These are phyloP conservation scores for Immersiporthe knoxdaviesiana DNA, from an alignment of 2,329 filamentous ascomycete genomes.

Conservation along the genomic window DNA sequence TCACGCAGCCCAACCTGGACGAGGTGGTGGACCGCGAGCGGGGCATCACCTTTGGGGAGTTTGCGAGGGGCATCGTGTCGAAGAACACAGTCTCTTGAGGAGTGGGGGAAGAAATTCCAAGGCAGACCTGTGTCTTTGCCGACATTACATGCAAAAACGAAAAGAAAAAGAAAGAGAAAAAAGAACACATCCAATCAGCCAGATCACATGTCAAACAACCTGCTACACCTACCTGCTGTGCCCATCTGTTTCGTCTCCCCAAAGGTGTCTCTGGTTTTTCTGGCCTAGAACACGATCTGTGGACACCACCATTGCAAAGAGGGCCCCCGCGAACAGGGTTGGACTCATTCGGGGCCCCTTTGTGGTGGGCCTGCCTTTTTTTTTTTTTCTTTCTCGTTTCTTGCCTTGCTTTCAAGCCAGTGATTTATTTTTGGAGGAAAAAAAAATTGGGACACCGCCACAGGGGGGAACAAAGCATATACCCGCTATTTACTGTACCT, in stretches of 20 bases:
- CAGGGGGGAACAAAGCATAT: neutral
- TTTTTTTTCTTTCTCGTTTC: neutral
- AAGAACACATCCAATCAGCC: neutral
- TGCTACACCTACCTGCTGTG: neutral
- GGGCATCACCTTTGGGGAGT: constrained; percentile 73
- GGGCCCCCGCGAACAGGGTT: neutral
- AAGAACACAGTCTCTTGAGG: constrained; percentile 59
- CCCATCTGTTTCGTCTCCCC: neutral
- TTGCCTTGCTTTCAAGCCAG: neutral
- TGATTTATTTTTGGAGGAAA: constrained; percentile 5
- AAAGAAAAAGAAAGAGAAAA: too few relatives aligned
- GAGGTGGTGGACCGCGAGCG: constrained; percentile 73
- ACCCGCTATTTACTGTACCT: neutral
- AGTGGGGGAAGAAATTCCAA: too few relatives aligned
- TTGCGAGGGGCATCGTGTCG: constrained; percentile 65
- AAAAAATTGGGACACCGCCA: constrained; percentile 4
- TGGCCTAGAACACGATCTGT: constrained; percentile 11
- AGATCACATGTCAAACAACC: neutral
- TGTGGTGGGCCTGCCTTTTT: neutral
- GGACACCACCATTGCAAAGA: constrained; percentile 7
- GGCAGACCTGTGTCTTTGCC: neutral
- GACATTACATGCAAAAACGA: too few relatives aligned
- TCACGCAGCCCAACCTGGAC: constrained; percentile 92
- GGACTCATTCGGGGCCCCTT: neutral
- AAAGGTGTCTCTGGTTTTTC: neutral